Evolutionary conservation across 2,329 filamentous ascomycete species (phyloP).

Genomic region (Sporothrix sp.): DNA sequence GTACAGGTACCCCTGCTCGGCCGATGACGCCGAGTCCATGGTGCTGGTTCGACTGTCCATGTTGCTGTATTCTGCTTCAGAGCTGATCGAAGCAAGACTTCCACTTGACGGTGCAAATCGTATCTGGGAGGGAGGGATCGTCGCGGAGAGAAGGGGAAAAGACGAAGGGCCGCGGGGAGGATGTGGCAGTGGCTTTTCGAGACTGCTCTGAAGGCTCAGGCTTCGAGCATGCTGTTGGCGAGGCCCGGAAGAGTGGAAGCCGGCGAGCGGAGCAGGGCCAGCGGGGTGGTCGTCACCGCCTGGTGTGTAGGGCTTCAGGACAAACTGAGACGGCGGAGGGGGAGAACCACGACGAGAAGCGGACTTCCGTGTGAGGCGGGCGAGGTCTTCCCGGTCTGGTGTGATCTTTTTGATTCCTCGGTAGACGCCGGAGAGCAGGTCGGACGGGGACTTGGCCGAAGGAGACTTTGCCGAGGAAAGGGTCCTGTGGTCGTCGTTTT

Average conservation of each 20-base stretch:
- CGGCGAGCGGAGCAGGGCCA: conserved; percentile 23
- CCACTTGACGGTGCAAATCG: conserved; percentile 15
- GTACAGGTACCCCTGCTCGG: conserved; percentile 23
- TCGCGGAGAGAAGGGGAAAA: conserved; percentile 23
- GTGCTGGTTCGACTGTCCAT: conserved; percentile 20
- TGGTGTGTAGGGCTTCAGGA: conserved; percentile 26
- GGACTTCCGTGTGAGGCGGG: conserved; percentile 34
- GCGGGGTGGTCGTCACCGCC: conserved; percentile 17
- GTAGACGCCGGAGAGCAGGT: conserved; percentile 42
- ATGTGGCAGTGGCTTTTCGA: conserved; percentile 48
- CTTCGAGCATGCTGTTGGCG: conserved; percentile 41
- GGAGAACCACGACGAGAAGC: conserved; percentile 23
- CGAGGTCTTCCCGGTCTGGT: conserved; percentile 33
- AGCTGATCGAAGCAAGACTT: conserved; percentile 25
- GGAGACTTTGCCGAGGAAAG: conserved; percentile 28
- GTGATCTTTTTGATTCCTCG: conserved; percentile 41
- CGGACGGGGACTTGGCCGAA: conserved; percentile 31
- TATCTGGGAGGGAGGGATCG: conserved; percentile 23
- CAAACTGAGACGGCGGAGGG: conserved; percentile 21
- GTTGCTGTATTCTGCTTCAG: conserved; percentile 23
- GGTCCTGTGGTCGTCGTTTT: conserved; percentile 32
- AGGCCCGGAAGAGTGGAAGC: conserved; percentile 16
- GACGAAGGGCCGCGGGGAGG: conserved; percentile 30
- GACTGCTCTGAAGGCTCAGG: conserved; percentile 45
- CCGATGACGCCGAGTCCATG: conserved; percentile 37